Evolutionary conservation across 169 alveolate genomes (phyloP), one percentile per base, ranked within the genome.

Genomic region (Besnoitia besnoiti): DNA sequence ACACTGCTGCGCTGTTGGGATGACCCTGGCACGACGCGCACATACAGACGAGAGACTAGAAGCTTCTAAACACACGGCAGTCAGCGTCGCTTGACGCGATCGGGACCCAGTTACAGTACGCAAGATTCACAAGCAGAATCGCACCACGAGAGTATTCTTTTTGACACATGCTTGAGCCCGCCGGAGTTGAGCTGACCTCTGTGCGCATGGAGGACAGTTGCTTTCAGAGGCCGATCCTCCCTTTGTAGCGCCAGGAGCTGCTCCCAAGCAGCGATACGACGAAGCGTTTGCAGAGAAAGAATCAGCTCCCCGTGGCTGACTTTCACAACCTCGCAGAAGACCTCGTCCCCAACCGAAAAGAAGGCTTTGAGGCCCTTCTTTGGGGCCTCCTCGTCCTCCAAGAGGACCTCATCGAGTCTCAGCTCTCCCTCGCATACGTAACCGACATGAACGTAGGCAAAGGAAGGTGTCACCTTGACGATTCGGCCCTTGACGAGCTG

Each of bases 401-500:
- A 61, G 35, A 87, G 67, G 35, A 62, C 91, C 44, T 87, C 91
- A 12, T 62, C 62, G 7, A 27, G 46, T 21, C 49, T 33, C 85
- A 87, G 85, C 59, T 39, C 47, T 33, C 75, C 91, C 37, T 61
- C 85, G 44, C 67, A 30, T 50, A 24, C 47, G 37, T 40, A 33
- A 27, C 85, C 91, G 8, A 87, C 85, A 85, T 87, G 75, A 39
- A 87, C 33, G 85, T 40, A 49, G 21, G 91, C 91, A 4, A 39
- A 33, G 61, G 49, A 33, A 0, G 37, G 85, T 14, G 51, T 50
- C 91, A 87, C 91, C 67, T 59, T 50, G 33, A 87, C 85, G 10
- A 87, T 67, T 35, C 27, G 19, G 55, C 91, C 91, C 59, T 87
- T 35, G 51, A 87, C 91, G 44, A 85, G 91, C 91, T 46, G 61